These are phyloP conservation scores for Paracorniculantispora psalliotae DNA, from an alignment of 2,329 filamentous ascomycete species.

Conservation along the genomic window DNA sequence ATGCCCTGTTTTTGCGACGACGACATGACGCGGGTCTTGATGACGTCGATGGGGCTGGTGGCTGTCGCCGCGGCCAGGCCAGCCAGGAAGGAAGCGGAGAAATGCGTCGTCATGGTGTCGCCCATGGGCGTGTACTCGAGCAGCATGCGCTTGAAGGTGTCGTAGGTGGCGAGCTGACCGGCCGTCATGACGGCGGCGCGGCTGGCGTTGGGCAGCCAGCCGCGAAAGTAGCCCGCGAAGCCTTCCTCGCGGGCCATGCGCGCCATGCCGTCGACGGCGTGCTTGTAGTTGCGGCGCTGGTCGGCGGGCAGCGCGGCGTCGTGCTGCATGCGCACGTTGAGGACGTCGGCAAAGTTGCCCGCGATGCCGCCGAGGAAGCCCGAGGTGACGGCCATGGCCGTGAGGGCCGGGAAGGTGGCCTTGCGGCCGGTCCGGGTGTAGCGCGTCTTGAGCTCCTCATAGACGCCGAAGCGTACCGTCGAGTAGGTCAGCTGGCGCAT, in stretches of 20 bases:
- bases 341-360: constrained; percentile 90
- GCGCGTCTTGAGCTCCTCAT: constrained; percentile 82
- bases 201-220: constrained; percentile 76
- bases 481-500: constrained; percentile 94
- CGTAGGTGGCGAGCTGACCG: constrained; percentile 77
- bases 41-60: constrained; percentile 80
- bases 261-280: constrained; percentile 80
- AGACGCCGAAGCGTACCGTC: constrained; percentile 92
- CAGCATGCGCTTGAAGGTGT: constrained; percentile 70
- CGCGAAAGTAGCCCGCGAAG: constrained; percentile 69
- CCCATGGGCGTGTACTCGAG: constrained; percentile 61
- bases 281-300: constrained; percentile 79
- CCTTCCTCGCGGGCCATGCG: constrained; percentile 89
- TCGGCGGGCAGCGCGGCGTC: constrained; percentile 69
- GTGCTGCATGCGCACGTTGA: constrained; percentile 98
- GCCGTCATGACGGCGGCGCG: constrained; percentile 86
- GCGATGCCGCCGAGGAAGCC: constrained; percentile 85
- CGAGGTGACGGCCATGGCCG: constrained; percentile 76
- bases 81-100: constrained; percentile 70
- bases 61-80: constrained; percentile 81
- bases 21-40: constrained; percentile 86
- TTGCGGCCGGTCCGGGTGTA: constrained; percentile 38
- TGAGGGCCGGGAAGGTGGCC: constrained; percentile 69
- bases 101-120: constrained; percentile 72
- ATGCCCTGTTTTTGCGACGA: constrained; percentile 49